Base-by-base conservation (phyloP, 163 green algal species). In the Chlamydomonas reinhardtii region DNA sequence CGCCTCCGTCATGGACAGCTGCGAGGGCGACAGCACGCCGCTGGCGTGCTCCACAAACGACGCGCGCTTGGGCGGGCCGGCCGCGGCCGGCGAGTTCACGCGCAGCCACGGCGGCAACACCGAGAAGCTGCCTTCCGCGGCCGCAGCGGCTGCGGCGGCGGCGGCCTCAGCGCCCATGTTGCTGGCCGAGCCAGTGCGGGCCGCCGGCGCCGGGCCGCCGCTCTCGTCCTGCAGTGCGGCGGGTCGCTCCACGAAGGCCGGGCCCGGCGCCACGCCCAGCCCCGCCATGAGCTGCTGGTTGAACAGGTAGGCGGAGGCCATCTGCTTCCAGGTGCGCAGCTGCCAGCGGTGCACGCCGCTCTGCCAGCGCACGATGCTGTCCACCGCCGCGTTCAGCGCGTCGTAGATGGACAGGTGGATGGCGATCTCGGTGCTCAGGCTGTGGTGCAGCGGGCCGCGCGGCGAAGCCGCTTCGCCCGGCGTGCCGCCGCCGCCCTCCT, bases 351-450 rank as follows among this genome's bases (percentile, higher is more conserved):
- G 82, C 72, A 87, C 82, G 61, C 82, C 82, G 39, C 39, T 75
- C 72, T 87, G 82, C 82, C 82, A 87, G 70, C 82, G 72, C 35
- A 87, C 82, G 31, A 87, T 87, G 37, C 61, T 76, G 39, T 87
- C 82, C 37, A 75, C 64, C 5, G 72, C 82, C 0, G 82, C 31
- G 32, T 62, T 29, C 2, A 87, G 61, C 37, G 82, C 82, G n/a
- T 87, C 82, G 31, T 87, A 87, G 59, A 87, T 87, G 11, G 82
- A 74, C 71, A 87, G 29, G 61, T 87, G 82, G 72, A 87, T 73
- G 16, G 73, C 56, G 69, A 86, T 86, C 80, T 86, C 80, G 54
- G 43, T 65, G 70, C 80, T 86, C 35, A 86, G 70, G 54, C 70
- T 86, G 69, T 48, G 79, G 17, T 48, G 70, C 32, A 35, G 70